Conservation (phyloP, 805 yeast species). For the Naumovozyma dairenensis region DNA sequence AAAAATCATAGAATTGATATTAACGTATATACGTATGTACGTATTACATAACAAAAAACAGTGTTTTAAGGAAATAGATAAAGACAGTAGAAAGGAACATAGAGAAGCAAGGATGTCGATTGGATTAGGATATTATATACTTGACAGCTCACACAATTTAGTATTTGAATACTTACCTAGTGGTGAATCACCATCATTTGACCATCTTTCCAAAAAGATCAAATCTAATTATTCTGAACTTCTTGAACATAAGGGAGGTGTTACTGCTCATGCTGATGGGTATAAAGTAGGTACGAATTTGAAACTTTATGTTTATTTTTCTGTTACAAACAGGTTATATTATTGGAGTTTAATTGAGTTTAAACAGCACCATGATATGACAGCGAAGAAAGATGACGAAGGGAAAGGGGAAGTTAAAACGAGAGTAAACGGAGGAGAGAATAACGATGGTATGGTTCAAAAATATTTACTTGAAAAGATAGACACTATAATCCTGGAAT, state of each 20-base stretch:
- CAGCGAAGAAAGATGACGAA: slow-evolving; percentile 3
- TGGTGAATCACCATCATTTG: slow-evolving; percentile 22
- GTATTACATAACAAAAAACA: no score
- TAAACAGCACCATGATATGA: slow-evolving; percentile 7
- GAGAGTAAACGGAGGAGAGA: no score
- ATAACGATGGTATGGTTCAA: slow-evolving; percentile 40
- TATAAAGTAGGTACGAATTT: slow-evolving; percentile 12
- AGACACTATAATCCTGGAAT: slow-evolving; percentile 44
- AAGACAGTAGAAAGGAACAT: no score
- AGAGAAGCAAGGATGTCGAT: no score
- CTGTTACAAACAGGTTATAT: slow-evolving; percentile 14
- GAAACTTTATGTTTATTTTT: slow-evolving; percentile 17
- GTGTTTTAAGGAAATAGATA: no score
- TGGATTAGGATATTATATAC: no score
- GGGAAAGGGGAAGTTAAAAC: no score
- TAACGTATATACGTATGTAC: no score
- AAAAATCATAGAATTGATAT: no score
- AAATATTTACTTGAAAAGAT: slow-evolving; percentile 42
- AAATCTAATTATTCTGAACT: slow-evolving; percentile 17
- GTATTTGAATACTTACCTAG: slow-evolving; percentile 23
- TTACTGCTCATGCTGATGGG: slow-evolving; percentile 4
- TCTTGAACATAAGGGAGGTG: not conserved
- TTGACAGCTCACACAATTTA: slow-evolving; percentile 14
- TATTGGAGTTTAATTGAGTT: slow-evolving; percentile 25
- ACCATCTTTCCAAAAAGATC: slow-evolving; percentile 16